Conservation (phyloP, 2,329 filamentous ascomycete genomes). For the Diaporthe caulivora region DNA sequence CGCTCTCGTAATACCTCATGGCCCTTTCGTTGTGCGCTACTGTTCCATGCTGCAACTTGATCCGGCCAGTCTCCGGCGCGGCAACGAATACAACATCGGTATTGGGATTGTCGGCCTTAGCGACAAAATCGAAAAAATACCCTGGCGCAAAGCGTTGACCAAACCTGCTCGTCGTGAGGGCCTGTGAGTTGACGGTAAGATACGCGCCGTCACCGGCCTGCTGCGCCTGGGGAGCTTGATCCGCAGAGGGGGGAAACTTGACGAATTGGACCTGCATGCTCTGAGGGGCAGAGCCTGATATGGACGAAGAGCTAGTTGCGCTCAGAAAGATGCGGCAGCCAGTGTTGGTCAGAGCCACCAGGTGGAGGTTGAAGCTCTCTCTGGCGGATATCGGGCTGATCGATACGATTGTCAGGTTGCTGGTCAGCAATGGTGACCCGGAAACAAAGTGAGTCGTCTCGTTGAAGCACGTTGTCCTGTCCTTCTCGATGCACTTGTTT, state of each 20-base stretch:
- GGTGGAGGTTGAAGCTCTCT: conserved; percentile 85
- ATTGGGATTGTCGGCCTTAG: conserved; percentile 63
- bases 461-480: conserved; percentile 69
- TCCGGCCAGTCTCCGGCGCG: conserved; percentile 88
- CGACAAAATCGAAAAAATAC: conserved; percentile 89
- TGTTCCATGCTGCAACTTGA: conserved; percentile 70
- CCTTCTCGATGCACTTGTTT: conserved; percentile 75
- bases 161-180: conserved; percentile 62
- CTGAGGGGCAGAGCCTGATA: conserved; percentile 77
- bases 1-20: conserved; percentile 80
- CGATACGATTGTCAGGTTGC: conserved; percentile 80
- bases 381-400: conserved; percentile 85
- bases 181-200: conserved; percentile 62
- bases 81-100: conserved; percentile 84
- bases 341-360: conserved; percentile 91
- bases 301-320: conserved; percentile 81
- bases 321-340: conserved; percentile 94
- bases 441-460: conserved; percentile 90
- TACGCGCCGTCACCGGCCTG: conserved; percentile 56
- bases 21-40: conserved; percentile 50
- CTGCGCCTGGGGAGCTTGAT: conserved; percentile 1
- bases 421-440: conserved; percentile 77
- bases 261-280: conserved; percentile 99
- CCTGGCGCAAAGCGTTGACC: conserved; percentile 82
- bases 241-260: conserved; percentile 83